Base-by-base conservation (phyloP, 768 basidiomycete species). In the Xerocomellus chrysenteron region DNA sequence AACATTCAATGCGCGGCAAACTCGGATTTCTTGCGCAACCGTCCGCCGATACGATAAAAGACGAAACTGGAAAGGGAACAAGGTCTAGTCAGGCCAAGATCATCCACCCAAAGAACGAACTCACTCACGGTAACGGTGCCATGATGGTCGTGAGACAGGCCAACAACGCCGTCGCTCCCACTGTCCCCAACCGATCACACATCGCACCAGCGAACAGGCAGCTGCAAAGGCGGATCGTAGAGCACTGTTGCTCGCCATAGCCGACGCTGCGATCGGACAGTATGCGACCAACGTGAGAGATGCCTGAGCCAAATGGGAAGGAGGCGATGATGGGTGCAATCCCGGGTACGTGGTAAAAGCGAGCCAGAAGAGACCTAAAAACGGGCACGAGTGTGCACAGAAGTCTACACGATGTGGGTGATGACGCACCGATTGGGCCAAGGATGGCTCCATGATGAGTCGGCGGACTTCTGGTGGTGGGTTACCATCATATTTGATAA, bases 141-240 rank as follows among this genome's bases (percentile, higher is more conserved):
- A 86, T 81, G 17, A 86, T 45, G 3, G 81, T 78, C n/a, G n/a
- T 78, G 12, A 90, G 65, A 1, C 88, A 87, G 1, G 83, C 88
- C 17, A 90, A 64, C n/a, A 90, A 75, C 14, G 85, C 87, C 0
- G 84, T 86, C 1, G 86, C 88, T 0, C 88, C 89, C 0, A 87
- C 86, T 0, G 85, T 83, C 0, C 88, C 87, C 6, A 91, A 67
- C 5, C 70, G 61, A 12, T 68, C 56, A 57, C 80, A 85, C 82
- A 83, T 79, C 32, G 77, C 73, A 2, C 72, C 72, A 1, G 82
- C 80, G 51, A 82, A 83, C 24, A 83, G 65, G 70, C 77, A 2
- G 75, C 77, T 0, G 81, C 82, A 56, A 84, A 82, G 0, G 70
- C 62, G 12, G 70, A 75, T 1, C 84, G 68, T 56, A 81, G 56